Evolutionary conservation across 352 stramenopile genomes (phyloP).

Genomic region (Globisporangium nagaii): DNA sequence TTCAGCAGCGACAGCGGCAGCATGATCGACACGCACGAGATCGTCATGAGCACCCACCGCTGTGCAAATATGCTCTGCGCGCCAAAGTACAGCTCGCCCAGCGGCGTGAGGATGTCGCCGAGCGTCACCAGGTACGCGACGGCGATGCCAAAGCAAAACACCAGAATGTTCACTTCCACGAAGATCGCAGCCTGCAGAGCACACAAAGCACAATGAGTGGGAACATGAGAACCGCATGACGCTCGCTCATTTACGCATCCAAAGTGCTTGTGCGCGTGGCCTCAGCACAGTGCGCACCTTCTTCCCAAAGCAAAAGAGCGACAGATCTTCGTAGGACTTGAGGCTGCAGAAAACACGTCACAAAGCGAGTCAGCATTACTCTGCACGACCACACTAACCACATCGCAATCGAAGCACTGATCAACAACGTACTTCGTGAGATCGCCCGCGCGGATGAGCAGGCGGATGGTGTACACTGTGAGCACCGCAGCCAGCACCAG

Average conservation of each 20-base stretch:
- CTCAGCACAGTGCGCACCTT: conserved; percentile 29
- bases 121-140: conserved; percentile 83
- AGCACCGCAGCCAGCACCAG: conserved; percentile 60
- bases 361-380: too few species aligned
- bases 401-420: too few species aligned
- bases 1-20: conserved; percentile 76
- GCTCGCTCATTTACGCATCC: too few species aligned
- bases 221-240: too few species aligned
- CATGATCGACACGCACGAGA: conserved; percentile 76
- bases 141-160: conserved; percentile 84
- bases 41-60: conserved; percentile 76
- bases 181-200: conserved; percentile 59
- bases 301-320: conserved; percentile 78
- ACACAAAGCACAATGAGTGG: background rate
- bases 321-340: conserved; percentile 84
- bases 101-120: conserved; percentile 73
- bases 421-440: conserved; percentile 77
- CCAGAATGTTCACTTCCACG: conserved; percentile 79
- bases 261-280: too few species aligned
- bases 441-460: conserved; percentile 73
- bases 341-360: conserved; percentile 31
- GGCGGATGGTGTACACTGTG: conserved; percentile 79
- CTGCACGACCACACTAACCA: too few species aligned
- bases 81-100: conserved; percentile 72
- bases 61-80: conserved; percentile 48